Conservation (phyloP, 306 rosid genomes). For the Senna siamea region DNA sequence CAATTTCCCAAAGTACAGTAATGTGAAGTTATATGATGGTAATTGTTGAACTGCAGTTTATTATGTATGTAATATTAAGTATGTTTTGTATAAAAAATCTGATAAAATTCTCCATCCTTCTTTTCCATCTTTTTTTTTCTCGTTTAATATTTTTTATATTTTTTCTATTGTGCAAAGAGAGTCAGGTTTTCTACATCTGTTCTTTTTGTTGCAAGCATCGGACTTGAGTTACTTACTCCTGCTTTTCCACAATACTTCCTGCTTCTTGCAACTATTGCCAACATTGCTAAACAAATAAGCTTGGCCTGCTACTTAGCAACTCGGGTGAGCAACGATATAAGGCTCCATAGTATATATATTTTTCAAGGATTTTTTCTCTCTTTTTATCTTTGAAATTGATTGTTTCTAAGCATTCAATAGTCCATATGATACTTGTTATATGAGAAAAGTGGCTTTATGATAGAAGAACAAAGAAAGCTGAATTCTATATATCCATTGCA, state of each 20-base stretch:
- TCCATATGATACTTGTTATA: background rate
- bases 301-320: constrained; percentile 86
- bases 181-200: constrained; percentile 85
- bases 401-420: background rate
- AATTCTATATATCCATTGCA: constrained; percentile 8
- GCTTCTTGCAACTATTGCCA: constrained; percentile 90
- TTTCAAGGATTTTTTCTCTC: constrained; percentile 5
- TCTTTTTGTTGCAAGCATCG: constrained; percentile 75
- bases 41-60: constrained; percentile 44
- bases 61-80: constrained; percentile 1
- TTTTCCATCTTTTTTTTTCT: background rate
- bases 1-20: constrained; percentile 22
- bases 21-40: constrained; percentile 35
- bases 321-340: constrained; percentile 56
- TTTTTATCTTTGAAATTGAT: constrained; percentile 1
- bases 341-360: constrained; percentile 1
- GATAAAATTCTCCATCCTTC: constrained; percentile 2
- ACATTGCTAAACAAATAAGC: constrained; percentile 90
- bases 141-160: background rate
- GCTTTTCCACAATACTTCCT: constrained; percentile 70
- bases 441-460: constrained; percentile 7
- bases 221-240: constrained; percentile 91
- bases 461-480: background rate
- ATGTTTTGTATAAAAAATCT: background rate
- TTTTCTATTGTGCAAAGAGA: constrained; percentile 60